phyloP scores from a whole-genome alignment of 768 basidiomycete genomes.

The Mycena belliarum region DNA sequence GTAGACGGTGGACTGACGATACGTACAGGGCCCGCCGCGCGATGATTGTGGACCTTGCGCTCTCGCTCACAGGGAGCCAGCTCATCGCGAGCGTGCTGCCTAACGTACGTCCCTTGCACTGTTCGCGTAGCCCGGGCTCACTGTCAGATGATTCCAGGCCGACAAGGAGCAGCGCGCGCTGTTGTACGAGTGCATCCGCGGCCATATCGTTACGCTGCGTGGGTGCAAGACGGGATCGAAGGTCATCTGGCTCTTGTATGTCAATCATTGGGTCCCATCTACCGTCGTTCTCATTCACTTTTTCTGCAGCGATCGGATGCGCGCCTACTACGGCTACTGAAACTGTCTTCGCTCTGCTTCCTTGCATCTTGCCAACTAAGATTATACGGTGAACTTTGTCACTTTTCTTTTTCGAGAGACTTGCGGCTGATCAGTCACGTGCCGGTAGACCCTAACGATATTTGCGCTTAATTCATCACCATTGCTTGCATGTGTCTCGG shows the following conservation, averaged over 20 bases:
- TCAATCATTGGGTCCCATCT: constrained; percentile 3
- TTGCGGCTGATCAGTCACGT: too few relatives aligned
- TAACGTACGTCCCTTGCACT: constrained; percentile 42
- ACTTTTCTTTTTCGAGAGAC: neutral
- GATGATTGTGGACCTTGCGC: constrained; percentile 83
- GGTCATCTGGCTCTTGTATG: constrained; percentile 85
- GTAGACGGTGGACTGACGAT: neutral
- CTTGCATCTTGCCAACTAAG: constrained; percentile 29
- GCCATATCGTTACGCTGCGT: constrained; percentile 86
- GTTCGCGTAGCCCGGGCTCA: constrained; percentile 8
- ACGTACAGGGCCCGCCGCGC: constrained; percentile 58
- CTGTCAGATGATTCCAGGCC: constrained; percentile 44
- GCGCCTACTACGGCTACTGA: constrained; percentile 66
- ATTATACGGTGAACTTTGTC: constrained; percentile 21
- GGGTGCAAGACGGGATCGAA: constrained; percentile 91
- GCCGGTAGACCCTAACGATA: neutral
- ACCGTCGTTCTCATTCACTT: neutral
- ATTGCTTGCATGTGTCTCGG: neutral
- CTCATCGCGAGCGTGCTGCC: constrained; percentile 82
- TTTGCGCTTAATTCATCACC: neutral
- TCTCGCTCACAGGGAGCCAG: constrained; percentile 84
- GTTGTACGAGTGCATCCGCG: constrained; percentile 83
- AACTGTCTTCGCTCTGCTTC: constrained; percentile 21
- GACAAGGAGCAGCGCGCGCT: constrained; percentile 84
- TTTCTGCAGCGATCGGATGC: constrained; percentile 57